These are phyloP conservation scores for Moricandia arvensis DNA, from an alignment of 345 rosid genomes.

Conservation along the genomic window DNA sequence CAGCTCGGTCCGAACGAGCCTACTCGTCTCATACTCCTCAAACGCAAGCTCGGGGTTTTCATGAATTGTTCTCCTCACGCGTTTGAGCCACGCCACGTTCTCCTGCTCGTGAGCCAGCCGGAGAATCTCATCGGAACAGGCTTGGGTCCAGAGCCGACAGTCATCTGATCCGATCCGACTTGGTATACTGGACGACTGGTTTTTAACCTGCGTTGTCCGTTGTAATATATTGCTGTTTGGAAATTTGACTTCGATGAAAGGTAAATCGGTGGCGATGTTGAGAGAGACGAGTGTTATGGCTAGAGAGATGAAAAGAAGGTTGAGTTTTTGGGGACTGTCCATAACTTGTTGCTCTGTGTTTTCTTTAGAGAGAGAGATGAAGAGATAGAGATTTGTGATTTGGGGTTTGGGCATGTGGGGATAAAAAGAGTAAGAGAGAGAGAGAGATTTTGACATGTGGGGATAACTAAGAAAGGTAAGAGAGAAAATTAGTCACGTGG, in stretches of 20 bases:
- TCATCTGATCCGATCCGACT: constrained; percentile 9
- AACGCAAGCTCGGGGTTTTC: constrained; percentile 80
- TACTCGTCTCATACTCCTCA: constrained; percentile 63
- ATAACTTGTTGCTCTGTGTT: neutral
- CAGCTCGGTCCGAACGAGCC: constrained; percentile 53
- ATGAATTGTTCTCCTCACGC: constrained; percentile 64
- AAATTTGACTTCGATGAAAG: constrained; percentile 26
- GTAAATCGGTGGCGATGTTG: constrained; percentile 12
- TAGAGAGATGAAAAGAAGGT: constrained; percentile 15
- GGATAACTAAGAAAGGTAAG: neutral
- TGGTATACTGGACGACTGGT: constrained; percentile 19
- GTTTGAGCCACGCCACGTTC: constrained; percentile 55
- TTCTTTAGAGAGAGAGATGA: neutral
- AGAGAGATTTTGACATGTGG: constrained; percentile 14
- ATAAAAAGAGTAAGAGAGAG: neutral
- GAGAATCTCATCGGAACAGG: constrained; percentile 36
- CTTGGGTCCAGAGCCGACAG: constrained; percentile 28
- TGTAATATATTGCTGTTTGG: constrained; percentile 8
- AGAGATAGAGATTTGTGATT: neutral
- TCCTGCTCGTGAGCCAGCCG: constrained; percentile 41
- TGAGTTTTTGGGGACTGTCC: constrained; percentile 24
- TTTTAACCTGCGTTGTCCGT: constrained; percentile 10
- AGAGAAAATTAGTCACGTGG: constrained; percentile 27
- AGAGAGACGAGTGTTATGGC: neutral
- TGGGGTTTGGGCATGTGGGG: constrained; percentile 19